Conservation (phyloP, 192 early-diverging fungal genomes). For the Dimargaris cristalligena region DNA sequence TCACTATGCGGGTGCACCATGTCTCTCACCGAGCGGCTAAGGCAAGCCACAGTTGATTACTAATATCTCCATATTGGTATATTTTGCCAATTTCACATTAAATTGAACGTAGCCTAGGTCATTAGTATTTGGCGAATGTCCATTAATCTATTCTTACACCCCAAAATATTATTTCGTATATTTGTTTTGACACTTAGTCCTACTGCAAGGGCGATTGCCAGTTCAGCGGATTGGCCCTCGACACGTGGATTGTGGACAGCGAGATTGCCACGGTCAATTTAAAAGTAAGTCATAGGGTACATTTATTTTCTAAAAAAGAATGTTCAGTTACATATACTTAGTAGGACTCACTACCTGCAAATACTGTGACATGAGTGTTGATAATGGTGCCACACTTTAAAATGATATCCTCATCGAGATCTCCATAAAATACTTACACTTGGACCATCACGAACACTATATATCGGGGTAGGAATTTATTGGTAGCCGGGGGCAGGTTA, state of each 20-base stretch:
- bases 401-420: not conserved
- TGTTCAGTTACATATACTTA: not conserved
- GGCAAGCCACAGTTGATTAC: not conserved
- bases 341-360: not conserved
- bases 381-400: not conserved
- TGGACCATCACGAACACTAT: not conserved
- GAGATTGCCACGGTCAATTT: not conserved
- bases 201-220: constrained; percentile 3
- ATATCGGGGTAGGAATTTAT: not conserved
- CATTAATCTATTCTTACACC: not conserved
- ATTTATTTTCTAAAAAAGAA: not conserved
- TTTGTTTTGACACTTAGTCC: not conserved
- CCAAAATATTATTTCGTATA: not conserved
- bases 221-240: not conserved
- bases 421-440: not conserved
- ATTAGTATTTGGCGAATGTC: not conserved
- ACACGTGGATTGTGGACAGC: constrained; percentile 5
- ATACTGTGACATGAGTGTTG: not conserved
- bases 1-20: not conserved
- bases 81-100: not conserved
- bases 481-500: not conserved
- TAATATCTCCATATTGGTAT: not conserved
- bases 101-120: not conserved
- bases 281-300: not conserved
- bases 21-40: not conserved